phyloP scores from a whole-genome alignment of 1,139 yeast genomes.

The Kodamaea derodonti region DNA sequence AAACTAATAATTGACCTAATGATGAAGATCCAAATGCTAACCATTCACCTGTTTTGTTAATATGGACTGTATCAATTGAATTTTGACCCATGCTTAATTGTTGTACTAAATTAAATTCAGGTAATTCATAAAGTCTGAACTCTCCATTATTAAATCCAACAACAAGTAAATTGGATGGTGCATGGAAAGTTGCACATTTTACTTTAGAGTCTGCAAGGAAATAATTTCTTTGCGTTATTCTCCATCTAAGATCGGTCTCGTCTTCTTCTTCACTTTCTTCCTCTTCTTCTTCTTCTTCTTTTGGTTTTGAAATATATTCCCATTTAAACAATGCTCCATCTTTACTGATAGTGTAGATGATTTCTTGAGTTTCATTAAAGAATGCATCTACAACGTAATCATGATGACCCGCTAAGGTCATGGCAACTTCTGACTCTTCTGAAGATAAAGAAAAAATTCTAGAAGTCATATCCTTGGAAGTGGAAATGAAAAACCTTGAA shows the following conservation, averaged over 20 bases:
- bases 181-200: slow-evolving; percentile 80
- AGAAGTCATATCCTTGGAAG: slow-evolving; percentile 88
- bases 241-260: slow-evolving; percentile 57
- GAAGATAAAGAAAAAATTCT: slow-evolving; percentile 76
- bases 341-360: slow-evolving; percentile 84
- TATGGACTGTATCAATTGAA: slow-evolving; percentile 75
- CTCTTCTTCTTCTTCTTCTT: slow-evolving; percentile 22
- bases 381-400: slow-evolving; percentile 86
- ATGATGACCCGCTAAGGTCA: slow-evolving; percentile 88
- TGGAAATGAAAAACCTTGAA: slow-evolving; percentile 78
- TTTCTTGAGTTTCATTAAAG: slow-evolving; percentile 80
- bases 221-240: slow-evolving; percentile 74
- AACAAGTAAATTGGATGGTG: slow-evolving; percentile 63
- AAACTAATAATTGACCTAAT: slow-evolving; percentile 89
- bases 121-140: slow-evolving; percentile 85
- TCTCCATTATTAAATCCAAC: slow-evolving; percentile 94
- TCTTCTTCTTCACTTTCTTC: slow-evolving; percentile 37
- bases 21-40: slow-evolving; percentile 89
- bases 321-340: slow-evolving; percentile 94
- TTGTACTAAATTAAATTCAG: slow-evolving; percentile 70
- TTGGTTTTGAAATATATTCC: slow-evolving; percentile 68
- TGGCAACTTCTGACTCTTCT: slow-evolving; percentile 75
- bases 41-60: slow-evolving; percentile 93
- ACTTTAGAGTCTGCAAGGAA: slow-evolving; percentile 71
- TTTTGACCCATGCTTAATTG: slow-evolving; percentile 91